phyloP scores from a whole-genome alignment of 2,329 filamentous ascomycete species.

The Elsinoe necatrix region DNA sequence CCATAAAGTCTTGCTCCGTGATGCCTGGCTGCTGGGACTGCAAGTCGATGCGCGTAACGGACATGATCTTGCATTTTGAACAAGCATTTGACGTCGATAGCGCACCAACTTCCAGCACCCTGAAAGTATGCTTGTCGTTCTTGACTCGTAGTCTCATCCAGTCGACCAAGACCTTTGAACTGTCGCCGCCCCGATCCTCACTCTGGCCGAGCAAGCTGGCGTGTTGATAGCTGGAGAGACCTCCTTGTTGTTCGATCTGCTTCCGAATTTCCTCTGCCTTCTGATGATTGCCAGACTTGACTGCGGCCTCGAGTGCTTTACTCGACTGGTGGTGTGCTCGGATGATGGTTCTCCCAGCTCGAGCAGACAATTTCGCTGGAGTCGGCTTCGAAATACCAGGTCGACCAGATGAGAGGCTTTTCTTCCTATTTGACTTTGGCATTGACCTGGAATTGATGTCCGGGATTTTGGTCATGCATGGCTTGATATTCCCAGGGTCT shows the following conservation, averaged over 20 bases:
- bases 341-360: constrained; percentile 51
- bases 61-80: constrained; percentile 60
- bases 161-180: constrained; percentile 50
- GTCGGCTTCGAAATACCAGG: not conserved
- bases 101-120: constrained; percentile 81
- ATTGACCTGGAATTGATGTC: not conserved
- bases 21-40: constrained; percentile 79
- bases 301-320: constrained; percentile 47
- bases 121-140: constrained; percentile 32
- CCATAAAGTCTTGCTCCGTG: constrained; percentile 87
- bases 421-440: constrained; percentile 3
- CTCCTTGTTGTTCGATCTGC: constrained; percentile 49
- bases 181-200: constrained; percentile 53
- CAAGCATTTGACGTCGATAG: constrained; percentile 79
- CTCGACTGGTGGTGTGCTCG: constrained; percentile 52
- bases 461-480: not conserved
- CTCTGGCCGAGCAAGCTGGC: constrained; percentile 57
- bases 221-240: constrained; percentile 51
- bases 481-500: not conserved
- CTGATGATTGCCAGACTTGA: constrained; percentile 34
- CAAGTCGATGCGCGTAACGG: constrained; percentile 78
- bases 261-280: constrained; percentile 37
- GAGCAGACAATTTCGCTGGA: constrained; percentile 40
- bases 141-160: constrained; percentile 40
- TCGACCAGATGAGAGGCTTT: constrained; percentile 11